These are phyloP conservation scores for Ogataea degrootiae DNA, from an alignment of 805 yeast species.

Conservation along the genomic window DNA sequence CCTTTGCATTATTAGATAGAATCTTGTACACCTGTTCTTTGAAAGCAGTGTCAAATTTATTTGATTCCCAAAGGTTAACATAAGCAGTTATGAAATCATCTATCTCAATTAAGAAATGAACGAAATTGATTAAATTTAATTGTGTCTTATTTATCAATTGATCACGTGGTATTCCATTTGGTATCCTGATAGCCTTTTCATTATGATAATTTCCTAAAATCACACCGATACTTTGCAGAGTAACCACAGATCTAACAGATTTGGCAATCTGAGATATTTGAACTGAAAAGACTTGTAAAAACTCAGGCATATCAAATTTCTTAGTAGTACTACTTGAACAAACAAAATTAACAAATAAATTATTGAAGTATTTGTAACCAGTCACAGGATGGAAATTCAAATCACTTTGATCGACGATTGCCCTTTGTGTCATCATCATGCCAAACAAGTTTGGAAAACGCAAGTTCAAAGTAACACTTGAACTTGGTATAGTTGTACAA, in stretches of 20 bases:
- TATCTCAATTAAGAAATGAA: slow-evolving; percentile 7
- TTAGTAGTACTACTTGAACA: slow-evolving; percentile 13
- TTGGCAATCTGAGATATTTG: slow-evolving; percentile 12
- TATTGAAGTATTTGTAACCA: slow-evolving; percentile 15
- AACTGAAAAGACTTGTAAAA: slow-evolving; percentile 12
- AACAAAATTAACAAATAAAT: slow-evolving; percentile 12
- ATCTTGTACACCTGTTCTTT: slow-evolving; percentile 16
- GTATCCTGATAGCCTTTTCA: slow-evolving; percentile 3
- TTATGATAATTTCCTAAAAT: slow-evolving; percentile 16
- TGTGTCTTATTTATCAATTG: slow-evolving; percentile 4
- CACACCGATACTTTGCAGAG: slow-evolving; percentile 14
- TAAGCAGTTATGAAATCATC: slow-evolving; percentile 9
- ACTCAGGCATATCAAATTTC: slow-evolving; percentile 16
- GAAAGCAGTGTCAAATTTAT: slow-evolving; percentile 9
- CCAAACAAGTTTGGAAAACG: slow-evolving; percentile 17
- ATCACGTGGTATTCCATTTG: neutral
- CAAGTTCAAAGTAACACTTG: slow-evolving; percentile 11
- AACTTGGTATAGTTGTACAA: slow-evolving; percentile 12
- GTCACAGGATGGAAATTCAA: neutral
- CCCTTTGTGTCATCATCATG: slow-evolving; percentile 10
- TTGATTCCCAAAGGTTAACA: slow-evolving; percentile 10
- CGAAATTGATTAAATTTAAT: slow-evolving; percentile 9
- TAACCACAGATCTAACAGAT: slow-evolving; percentile 6
- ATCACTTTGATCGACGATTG: neutral
- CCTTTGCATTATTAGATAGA: slow-evolving; percentile 5